Evolutionary conservation across 768 basidiomycete genomes (phyloP).

Genomic region (Lactifluus piperatus): DNA sequence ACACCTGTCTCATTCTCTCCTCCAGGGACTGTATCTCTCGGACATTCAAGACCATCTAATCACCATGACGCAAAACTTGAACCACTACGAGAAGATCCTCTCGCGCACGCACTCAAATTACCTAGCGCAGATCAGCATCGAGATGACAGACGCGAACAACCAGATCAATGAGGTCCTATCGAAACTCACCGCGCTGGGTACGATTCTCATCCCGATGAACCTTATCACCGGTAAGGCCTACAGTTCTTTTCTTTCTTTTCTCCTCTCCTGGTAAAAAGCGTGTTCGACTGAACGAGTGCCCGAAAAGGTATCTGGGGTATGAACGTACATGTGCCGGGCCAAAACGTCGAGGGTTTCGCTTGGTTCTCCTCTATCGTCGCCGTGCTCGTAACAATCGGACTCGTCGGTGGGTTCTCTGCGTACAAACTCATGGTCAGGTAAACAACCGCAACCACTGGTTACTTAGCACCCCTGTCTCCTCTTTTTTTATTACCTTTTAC

Average conservation of each 20-base stretch:
- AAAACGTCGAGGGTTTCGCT: conserved; percentile 54
- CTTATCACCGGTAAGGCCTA: conserved; percentile 90
- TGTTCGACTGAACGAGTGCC: not conserved
- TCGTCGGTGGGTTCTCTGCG: conserved; percentile 71
- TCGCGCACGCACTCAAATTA: conserved; percentile 99
- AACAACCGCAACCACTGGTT: not conserved
- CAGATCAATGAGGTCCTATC: conserved; percentile 99
- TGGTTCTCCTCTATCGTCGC: conserved; percentile 90
- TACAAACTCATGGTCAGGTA: conserved; percentile 59
- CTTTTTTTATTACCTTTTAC: not conserved
- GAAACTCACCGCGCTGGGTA: conserved; percentile 95
- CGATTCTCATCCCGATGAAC: conserved; percentile 95
- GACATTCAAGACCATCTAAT: conserved; percentile 98
- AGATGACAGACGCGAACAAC: conserved; percentile 99
- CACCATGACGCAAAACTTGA: conserved; percentile 99
- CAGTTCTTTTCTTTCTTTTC: too few species aligned
- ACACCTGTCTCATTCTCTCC: not conserved
- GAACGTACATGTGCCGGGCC: conserved; percentile 96
- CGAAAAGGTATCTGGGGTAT: conserved; percentile 86
- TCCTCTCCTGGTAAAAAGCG: not conserved
- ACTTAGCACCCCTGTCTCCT: not conserved
- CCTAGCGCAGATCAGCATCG: conserved; percentile 98
- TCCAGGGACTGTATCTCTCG: conserved; percentile 84
- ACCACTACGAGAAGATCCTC: conserved; percentile 99
- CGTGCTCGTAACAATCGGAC: conserved; percentile 68